phyloP scores from a whole-genome alignment of 2,329 filamentous ascomycete genomes.

The Cytospora leucostoma region DNA sequence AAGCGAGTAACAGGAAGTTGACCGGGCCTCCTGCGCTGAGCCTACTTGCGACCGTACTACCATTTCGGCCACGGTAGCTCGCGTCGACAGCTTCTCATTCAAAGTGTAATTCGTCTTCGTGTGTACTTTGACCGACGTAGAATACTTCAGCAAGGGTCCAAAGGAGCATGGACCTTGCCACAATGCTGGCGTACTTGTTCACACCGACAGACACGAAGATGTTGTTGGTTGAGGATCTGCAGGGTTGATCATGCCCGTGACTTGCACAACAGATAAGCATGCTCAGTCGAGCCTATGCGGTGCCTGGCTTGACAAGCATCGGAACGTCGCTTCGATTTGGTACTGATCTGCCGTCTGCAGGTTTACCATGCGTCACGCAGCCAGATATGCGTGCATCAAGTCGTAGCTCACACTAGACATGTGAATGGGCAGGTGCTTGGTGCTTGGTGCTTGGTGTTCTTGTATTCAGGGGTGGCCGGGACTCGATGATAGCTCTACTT shows the following conservation, averaged over 20 bases:
- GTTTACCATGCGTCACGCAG: slow-evolving; percentile 8
- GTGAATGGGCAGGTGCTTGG: slow-evolving; percentile 4
- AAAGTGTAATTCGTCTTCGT: slow-evolving; percentile 48
- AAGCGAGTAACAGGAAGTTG: slow-evolving; percentile 34
- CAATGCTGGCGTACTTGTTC: slow-evolving; percentile 36
- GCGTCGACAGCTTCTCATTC: slow-evolving; percentile 49
- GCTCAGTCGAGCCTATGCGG: slow-evolving; percentile 49
- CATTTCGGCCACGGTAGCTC: slow-evolving; percentile 45
- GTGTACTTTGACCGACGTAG: slow-evolving; percentile 47
- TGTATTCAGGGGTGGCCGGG: slow-evolving; percentile 23
- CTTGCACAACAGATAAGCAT: slow-evolving; percentile 38
- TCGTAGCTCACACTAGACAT: slow-evolving; percentile 11
- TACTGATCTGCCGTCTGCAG: neutral
- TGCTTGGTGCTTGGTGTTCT: slow-evolving; percentile 2
- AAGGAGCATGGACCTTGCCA: slow-evolving; percentile 38
- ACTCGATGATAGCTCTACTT: slow-evolving; percentile 36
- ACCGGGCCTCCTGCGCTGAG: slow-evolving; percentile 31
- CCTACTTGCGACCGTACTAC: slow-evolving; percentile 53
- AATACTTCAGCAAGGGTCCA: slow-evolving; percentile 42
- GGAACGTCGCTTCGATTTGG: slow-evolving; percentile 39
- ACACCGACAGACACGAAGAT: slow-evolving; percentile 46
- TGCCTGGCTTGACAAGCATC: slow-evolving; percentile 48
- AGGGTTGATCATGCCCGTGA: slow-evolving; percentile 44
- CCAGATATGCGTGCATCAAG: slow-evolving; percentile 2
- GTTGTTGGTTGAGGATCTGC: slow-evolving; percentile 48